Evolutionary conservation across 805 yeast genomes (phyloP), one percentile per base, ranked within the genome.

Genomic region (Wickerhamomyces kurtzmanii): DNA sequence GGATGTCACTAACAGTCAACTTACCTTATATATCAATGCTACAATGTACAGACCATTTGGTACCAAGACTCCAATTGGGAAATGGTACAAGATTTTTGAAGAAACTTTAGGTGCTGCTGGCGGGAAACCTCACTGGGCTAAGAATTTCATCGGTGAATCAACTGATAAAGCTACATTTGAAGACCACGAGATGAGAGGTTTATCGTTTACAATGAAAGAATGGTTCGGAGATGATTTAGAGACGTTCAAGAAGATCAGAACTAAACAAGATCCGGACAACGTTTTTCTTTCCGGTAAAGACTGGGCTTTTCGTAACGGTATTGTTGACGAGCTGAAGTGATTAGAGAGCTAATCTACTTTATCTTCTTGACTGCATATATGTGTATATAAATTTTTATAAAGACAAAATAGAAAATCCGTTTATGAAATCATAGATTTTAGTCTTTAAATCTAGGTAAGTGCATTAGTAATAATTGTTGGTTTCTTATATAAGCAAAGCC

Each of bases 61-160:
- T 20, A 68, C 71, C 31, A 68, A 75, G 43, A 77, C 86, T 8
- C 77, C 81, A 24, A 74, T 85, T 20, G 73, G 71, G 25, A 66
- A 72, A 39, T 89, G 96, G 96, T 89, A 70, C 55, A 68, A 68
- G 27, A 61, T 65, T n/a, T 89, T 89, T 53, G 98, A 89, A 55
- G 69, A 71, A 29, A 70, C 84, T 2, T 62, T 87, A 65, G 66
- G 65, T 28, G 74, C 71, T 16, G 86, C 80, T 17, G 86, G 81
- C 20, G 98, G 98, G 24, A 82, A 76, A 51, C 98, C 98, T 3
- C 98, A 89, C 53, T 89, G 98, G 98, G 98, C 98, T 12, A 89
- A 89, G 62, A 87, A 86, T 54, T 89, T 85, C 52, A 61, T 82
- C 31, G 94, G 94, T 2, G 31, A 33, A 18, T 4, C 23, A 11